These are phyloP conservation scores for Cucumis sativus DNA, from an alignment of 306 rosid species.

Conservation along the genomic window DNA sequence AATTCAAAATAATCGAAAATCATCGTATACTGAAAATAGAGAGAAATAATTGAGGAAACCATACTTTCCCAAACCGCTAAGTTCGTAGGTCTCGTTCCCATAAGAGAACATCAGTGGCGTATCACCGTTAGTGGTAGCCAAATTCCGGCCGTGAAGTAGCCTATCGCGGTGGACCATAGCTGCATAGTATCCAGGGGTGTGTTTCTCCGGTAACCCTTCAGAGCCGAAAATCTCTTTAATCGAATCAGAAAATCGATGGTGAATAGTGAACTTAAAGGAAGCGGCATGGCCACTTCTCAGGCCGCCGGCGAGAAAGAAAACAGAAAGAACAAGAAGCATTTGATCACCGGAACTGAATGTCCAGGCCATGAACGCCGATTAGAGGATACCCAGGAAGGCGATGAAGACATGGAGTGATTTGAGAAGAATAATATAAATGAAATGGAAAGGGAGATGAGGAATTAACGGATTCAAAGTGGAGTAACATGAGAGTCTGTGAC, in stretches of 20 bases:
- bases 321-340: background rate
- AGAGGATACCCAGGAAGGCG: background rate
- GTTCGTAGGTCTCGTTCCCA: constrained; percentile 22
- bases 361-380: background rate
- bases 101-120: constrained; percentile 31
- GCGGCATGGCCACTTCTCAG: constrained; percentile 16
- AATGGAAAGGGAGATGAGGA: background rate
- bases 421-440: background rate
- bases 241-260: constrained; percentile 60
- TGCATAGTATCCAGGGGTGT: constrained; percentile 48
- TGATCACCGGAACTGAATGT: background rate
- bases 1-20: background rate
- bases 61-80: constrained; percentile 45
- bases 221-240: constrained; percentile 42
- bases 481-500: background rate
- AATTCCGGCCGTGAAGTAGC: constrained; percentile 40
- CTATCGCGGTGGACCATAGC: constrained; percentile 57
- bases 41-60: background rate
- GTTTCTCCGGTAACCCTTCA: constrained; percentile 38
- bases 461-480: background rate
- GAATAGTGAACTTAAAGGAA: constrained; percentile 47
- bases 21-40: background rate
- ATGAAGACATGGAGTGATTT: background rate
- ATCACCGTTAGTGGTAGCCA: constrained; percentile 22
- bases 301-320: background rate